Conservation (phyloP, 2,329 filamentous ascomycete species). For the Fusarium musae region DNA sequence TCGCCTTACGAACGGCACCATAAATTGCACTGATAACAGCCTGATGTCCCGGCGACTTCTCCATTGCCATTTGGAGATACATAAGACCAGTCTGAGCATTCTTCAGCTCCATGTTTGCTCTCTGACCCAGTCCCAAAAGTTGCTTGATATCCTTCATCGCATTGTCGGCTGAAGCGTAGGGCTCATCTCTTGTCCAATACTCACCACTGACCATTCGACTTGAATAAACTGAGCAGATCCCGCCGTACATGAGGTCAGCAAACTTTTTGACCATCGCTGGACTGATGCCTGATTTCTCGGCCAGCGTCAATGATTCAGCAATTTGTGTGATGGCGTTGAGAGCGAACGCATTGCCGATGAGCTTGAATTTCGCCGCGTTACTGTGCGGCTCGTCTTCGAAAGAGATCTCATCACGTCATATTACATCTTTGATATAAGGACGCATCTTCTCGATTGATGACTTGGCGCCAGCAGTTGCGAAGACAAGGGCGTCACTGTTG, state of each 20-base stretch:
- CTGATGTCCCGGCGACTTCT: not conserved
- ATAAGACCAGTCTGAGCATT: not conserved
- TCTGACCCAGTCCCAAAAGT: not conserved
- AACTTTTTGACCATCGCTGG: not conserved
- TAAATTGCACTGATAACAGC: not conserved
- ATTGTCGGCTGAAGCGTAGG: not conserved
- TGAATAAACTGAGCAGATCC: not conserved
- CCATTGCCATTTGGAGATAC: not conserved
- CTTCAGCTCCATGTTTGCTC: not conserved
- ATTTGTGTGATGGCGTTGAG: not conserved
- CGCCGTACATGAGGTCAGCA: fast-evolving
- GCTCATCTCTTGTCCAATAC: not conserved
- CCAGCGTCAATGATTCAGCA: not conserved
- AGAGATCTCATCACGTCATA: not conserved
- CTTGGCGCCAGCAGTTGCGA: not conserved
- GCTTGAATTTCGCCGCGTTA: fast-evolving
- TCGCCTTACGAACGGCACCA: not conserved
- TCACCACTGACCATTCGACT: not conserved
- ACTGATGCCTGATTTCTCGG: not conserved
- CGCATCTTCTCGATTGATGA: not conserved
- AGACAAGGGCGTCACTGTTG: not conserved
- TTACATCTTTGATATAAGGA: fast-evolving
- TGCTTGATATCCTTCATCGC: not conserved
- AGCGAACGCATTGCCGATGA: not conserved
- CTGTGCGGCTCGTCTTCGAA: not conserved